Conservation (phyloP, 805 yeast genomes). For the Nakazawaea anatomiae region DNA sequence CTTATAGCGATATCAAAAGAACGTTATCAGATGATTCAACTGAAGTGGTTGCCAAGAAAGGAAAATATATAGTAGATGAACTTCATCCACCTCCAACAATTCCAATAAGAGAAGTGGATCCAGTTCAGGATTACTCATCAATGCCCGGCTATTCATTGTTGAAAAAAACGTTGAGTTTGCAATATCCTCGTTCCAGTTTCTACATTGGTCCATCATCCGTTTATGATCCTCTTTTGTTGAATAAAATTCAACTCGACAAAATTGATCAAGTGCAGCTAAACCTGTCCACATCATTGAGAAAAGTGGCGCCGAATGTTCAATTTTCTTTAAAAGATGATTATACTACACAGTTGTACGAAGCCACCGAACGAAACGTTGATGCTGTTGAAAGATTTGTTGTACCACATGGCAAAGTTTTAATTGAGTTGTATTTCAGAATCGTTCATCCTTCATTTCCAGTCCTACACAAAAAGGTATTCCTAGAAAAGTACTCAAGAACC, state of each 20-base stretch:
- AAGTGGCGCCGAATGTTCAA: conserved; percentile 70
- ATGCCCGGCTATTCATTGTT: conserved; percentile 59
- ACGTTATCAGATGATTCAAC: conserved; percentile 23
- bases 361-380: conserved; percentile 74
- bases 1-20: conserved; percentile 52
- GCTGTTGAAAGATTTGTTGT: conserved; percentile 78
- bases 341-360: conserved; percentile 58
- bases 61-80: conserved; percentile 26
- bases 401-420: conserved; percentile 84
- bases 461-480: conserved; percentile 81
- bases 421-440: conserved; percentile 75
- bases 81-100: conserved; percentile 31
- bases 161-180: conserved; percentile 67
- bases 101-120: conserved; percentile 47
- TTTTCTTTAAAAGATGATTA: conserved; percentile 80
- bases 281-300: conserved; percentile 61
- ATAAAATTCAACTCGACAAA: conserved; percentile 57
- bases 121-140: conserved; percentile 61
- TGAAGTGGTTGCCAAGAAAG: conserved; percentile 15
- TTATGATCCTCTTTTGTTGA: conserved; percentile 67
- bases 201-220: conserved; percentile 86
- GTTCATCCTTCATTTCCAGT: conserved; percentile 92
- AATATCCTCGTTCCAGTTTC: conserved; percentile 85
- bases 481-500: conserved; percentile 87
- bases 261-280: conserved; percentile 78